phyloP scores from a whole-genome alignment of 352 stramenopile species.

The Phytopythium mirpurense region DNA sequence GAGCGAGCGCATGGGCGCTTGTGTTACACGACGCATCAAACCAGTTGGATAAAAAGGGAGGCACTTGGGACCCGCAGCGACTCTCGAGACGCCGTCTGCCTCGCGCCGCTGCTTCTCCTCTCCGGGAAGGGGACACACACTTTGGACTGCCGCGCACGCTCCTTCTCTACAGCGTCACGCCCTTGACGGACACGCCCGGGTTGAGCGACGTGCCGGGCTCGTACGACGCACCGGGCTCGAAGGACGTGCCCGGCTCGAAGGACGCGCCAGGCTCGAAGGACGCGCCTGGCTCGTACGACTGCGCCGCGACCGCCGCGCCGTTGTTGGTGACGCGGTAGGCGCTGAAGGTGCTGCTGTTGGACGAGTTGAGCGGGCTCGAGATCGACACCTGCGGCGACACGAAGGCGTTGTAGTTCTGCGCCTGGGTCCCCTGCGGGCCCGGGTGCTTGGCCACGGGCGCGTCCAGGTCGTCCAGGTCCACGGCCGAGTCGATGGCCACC shows the following conservation, averaged over 20 bases:
- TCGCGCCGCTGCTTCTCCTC: too few species aligned
- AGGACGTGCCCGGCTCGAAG: constrained; percentile 19
- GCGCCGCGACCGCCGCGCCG: constrained; percentile 2
- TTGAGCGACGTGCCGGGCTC: constrained; percentile 14
- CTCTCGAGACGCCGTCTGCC: too few species aligned
- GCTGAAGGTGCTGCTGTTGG: constrained; percentile 7
- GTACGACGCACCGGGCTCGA: constrained; percentile 14
- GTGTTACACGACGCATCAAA: neutral
- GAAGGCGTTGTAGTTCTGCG: constrained; percentile 2
- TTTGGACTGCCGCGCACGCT: too few species aligned
- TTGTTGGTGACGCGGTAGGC: constrained; percentile 10
- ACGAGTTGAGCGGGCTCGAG: constrained; percentile 12
- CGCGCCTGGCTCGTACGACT: constrained; percentile 16
- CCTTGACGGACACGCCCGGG: constrained; percentile 19
- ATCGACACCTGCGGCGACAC: constrained; percentile 20
- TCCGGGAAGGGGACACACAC: too few species aligned
- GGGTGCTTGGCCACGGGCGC: constrained; percentile 9
- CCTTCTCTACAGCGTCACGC: constrained; percentile 29
- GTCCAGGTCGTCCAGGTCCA: constrained; percentile 14
- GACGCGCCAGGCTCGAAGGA: constrained; percentile 18
- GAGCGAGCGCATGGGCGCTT: neutral
- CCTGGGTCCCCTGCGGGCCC: constrained; percentile 3
- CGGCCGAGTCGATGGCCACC: constrained; percentile 25
- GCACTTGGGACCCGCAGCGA: too few species aligned
- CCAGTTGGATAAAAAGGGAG: too few species aligned